phyloP scores from a whole-genome alignment of 2,329 filamentous ascomycete species.

The Scedosporium apiospermum region DNA sequence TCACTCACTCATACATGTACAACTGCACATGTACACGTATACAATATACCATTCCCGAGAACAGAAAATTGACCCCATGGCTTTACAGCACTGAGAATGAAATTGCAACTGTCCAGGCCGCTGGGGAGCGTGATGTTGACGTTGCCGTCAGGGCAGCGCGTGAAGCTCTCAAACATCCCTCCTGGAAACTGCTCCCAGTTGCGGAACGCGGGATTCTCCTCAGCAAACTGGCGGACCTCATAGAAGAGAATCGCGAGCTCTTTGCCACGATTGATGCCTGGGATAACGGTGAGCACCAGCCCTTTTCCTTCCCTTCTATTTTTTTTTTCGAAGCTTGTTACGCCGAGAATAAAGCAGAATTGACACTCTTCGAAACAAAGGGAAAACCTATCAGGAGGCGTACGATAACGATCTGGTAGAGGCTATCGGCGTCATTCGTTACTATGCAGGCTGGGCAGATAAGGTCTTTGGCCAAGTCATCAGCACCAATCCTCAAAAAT shows the following conservation, averaged over 20 bases:
- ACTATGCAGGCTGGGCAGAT: constrained; percentile 64
- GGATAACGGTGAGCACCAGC: constrained; percentile 55
- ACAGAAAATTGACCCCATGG: too few species aligned
- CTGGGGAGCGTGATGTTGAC: constrained; percentile 19
- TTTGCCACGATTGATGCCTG: constrained; percentile 58
- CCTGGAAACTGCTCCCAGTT: constrained; percentile 59
- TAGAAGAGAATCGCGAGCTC: constrained; percentile 50
- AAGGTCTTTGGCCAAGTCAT: constrained; percentile 64
- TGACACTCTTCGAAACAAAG: constrained; percentile 3
- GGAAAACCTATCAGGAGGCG: constrained; percentile 58
- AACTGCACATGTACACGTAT: too few species aligned
- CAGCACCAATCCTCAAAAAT: constrained; percentile 45
- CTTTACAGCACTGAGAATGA: constrained; percentile 17
- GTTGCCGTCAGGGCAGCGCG: constrained; percentile 36
- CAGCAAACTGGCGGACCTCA: constrained; percentile 59
- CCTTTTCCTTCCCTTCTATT: too few species aligned
- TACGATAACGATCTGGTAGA: constrained; percentile 51
- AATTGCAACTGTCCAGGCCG: constrained; percentile 18
- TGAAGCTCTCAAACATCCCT: constrained; percentile 55
- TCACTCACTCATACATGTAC: too few species aligned
- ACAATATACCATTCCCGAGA: too few species aligned
- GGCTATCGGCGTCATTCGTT: constrained; percentile 37
- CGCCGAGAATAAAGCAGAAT: neutral
- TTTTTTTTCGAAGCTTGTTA: neutral
- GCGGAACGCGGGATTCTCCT: constrained; percentile 61